phyloP scores from a whole-genome alignment of 139 green algal genomes.

The Chlorella sp. region DNA sequence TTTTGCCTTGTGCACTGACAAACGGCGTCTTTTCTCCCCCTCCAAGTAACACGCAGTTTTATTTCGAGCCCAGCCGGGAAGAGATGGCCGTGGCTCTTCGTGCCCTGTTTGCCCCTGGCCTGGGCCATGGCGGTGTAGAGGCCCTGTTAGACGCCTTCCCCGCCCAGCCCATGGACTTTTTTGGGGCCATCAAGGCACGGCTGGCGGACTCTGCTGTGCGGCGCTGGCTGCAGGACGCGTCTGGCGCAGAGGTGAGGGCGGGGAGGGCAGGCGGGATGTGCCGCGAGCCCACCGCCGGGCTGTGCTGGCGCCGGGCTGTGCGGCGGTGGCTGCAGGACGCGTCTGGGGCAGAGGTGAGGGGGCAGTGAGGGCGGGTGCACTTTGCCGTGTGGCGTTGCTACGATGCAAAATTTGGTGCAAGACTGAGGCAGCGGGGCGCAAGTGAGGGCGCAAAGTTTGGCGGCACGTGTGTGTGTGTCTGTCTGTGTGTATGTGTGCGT shows the following conservation, averaged over 20 bases:
- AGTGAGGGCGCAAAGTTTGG: no score
- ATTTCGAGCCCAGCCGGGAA: slow-evolving; percentile 37
- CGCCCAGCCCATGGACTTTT: slow-evolving; percentile 68
- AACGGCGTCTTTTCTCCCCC: no score
- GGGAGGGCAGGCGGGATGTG: not conserved
- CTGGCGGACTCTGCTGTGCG: slow-evolving; percentile 34
- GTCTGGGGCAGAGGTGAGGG: not conserved
- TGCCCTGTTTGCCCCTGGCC: not conserved
- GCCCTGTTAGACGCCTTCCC: slow-evolving; percentile 52
- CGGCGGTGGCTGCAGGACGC: slow-evolving; percentile 15
- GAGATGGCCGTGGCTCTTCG: slow-evolving; percentile 32
- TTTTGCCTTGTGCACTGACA: no score
- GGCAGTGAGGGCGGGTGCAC: not conserved
- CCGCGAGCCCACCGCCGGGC: no score
- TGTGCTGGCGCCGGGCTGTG: no score
- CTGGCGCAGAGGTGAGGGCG: not conserved
- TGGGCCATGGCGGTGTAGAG: not conserved
- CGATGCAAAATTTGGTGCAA: no score
- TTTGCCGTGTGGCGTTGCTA: no score
- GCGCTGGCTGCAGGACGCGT: not conserved
- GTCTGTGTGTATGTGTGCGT: no score
- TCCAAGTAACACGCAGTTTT: no score
- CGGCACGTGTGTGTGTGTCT: no score
- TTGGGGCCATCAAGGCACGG: slow-evolving; percentile 44
- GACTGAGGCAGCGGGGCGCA: no score